Evolutionary conservation across 805 yeast species (phyloP), one percentile per base, ranked within the genome.

Genomic region (Saturnispora sekii): DNA sequence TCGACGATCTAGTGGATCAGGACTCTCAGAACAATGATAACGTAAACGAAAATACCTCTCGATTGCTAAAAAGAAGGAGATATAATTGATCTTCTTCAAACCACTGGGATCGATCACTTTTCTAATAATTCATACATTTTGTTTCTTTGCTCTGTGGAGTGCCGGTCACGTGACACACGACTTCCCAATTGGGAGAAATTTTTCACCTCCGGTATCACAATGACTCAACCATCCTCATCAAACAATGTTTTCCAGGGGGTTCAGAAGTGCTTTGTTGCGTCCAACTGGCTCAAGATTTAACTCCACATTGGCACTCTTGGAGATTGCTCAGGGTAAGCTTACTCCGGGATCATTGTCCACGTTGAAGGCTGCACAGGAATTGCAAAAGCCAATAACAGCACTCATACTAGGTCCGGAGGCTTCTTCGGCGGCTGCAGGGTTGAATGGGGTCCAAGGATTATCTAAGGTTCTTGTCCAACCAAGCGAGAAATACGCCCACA

Each of bases 311-410:
- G 83, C 94, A 1, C 77, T 84, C 50, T 65, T 88, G 32, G 97
- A 89, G 65, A 61, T 77, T 3, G 62, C 70, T 4, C 76, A 75
- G 15, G 69, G 76, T 12, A 61, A 68, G 29, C 64, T 85, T 43
- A 64, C 83, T 2, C 76, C 93, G 10, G 76, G 84, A 4, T 76
- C 95, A 5, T 69, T 86, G 48, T 77, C 86, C 16, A 72, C 89
- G 1, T 59, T 89, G 32, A 67, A 77, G 10, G 97, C 97, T 10
- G 96, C 97, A 15, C 63, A 65, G 43, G 72, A 79, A 54, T 65
- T 89, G 38, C 85, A 87, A 7, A 74, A 80, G 56, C 90, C 95
- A 36, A 70, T 90, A 40, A 79, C 84, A n/a, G 95, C 89, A 1
- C 61, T 89, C 3, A 58, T 87, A 10, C 70, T 84, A 8, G 96